Conservation (phyloP, 441 rosid genomes). For the Gossypium trilobum region DNA sequence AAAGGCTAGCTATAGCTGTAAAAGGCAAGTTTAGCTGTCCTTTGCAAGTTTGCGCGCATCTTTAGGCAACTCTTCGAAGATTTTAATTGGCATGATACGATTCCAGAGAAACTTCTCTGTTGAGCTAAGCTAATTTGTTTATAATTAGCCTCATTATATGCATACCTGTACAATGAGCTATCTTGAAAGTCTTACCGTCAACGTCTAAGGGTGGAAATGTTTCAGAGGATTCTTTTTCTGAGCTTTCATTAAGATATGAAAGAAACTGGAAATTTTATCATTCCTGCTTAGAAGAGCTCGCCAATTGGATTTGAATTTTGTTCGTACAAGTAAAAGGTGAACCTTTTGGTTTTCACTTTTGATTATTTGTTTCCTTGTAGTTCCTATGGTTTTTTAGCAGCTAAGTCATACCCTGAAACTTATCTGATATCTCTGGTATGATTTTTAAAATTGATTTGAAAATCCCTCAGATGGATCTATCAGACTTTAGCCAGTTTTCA, state of each 20-base stretch:
- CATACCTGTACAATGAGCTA: not conserved
- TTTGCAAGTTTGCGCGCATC: not conserved
- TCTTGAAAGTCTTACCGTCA: not conserved
- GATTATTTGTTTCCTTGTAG: constrained; percentile 3
- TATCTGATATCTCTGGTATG: not conserved
- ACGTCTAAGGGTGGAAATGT: not conserved
- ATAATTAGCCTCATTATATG: not conserved
- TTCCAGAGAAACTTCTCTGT: not conserved
- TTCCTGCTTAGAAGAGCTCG: not conserved
- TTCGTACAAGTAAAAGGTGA: not conserved
- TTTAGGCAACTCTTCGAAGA: constrained; percentile 3
- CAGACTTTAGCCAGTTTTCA: constrained; percentile 7
- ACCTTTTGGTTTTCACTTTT: not conserved
- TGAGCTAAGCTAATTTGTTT: not conserved
- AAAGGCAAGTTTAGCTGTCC: not conserved
- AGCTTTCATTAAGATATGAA: not conserved
- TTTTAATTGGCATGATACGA: not conserved
- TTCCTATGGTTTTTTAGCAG: not conserved
- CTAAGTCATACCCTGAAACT: not conserved
- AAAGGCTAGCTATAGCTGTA: not conserved
- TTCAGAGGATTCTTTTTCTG: not conserved
- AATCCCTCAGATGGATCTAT: not conserved
- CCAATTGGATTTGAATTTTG: not conserved
- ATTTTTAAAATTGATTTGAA: not conserved
- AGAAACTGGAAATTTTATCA: not conserved